phyloP scores from a whole-genome alignment of 768 basidiomycete species.

The Exidia glandulosa region DNA sequence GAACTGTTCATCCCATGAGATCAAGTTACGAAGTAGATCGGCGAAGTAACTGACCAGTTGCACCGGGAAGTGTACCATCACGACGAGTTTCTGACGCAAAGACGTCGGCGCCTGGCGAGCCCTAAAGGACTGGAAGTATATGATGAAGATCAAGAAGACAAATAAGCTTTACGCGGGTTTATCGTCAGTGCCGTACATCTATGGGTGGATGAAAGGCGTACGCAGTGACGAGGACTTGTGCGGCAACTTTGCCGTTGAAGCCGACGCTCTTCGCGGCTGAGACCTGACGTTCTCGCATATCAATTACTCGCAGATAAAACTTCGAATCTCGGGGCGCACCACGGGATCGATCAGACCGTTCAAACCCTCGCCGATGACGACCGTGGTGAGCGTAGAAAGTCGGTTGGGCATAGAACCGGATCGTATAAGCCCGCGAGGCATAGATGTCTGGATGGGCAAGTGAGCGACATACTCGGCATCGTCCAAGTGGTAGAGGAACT shows the following conservation, averaged over 20 bases:
- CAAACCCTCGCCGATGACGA: background rate
- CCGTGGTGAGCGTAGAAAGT: background rate
- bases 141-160: too few relatives aligned
- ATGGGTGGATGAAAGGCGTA: background rate
- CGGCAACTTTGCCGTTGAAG: background rate
- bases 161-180: too few relatives aligned
- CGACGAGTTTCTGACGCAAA: background rate
- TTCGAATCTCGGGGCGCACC: too few relatives aligned
- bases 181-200: too few relatives aligned
- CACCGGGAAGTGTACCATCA: background rate
- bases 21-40: background rate
- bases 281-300: too few relatives aligned
- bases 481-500: too few relatives aligned
- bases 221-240: background rate
- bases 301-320: too few relatives aligned
- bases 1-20: background rate
- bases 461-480: too few relatives aligned
- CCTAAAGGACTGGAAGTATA: background rate
- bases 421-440: background rate
- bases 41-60: background rate
- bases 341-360: background rate
- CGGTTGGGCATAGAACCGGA: background rate
- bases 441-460: background rate
- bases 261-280: background rate
- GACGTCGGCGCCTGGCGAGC: background rate